phyloP scores from a whole-genome alignment of 768 basidiomycete species.

The Strobilomyces confusus region DNA sequence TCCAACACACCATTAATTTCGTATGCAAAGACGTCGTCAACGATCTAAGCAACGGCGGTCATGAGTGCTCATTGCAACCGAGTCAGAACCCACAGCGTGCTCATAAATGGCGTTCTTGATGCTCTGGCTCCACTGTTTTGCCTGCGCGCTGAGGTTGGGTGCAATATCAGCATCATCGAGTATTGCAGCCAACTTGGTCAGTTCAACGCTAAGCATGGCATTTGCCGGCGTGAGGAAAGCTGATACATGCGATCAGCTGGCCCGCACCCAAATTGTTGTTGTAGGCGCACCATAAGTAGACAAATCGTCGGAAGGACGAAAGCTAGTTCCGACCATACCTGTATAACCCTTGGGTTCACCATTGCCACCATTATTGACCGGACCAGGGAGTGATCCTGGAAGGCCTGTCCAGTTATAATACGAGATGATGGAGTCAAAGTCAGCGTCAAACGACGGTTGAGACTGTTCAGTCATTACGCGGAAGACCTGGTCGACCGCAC shows the following conservation, averaged over 20 bases:
- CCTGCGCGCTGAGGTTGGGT: slow-evolving; percentile 48
- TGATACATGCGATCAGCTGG: slow-evolving; percentile 23
- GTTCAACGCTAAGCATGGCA: slow-evolving; percentile 77
- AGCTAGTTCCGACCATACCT: slow-evolving; percentile 71
- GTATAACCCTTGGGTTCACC: slow-evolving; percentile 74
- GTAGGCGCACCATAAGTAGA: slow-evolving; percentile 52
- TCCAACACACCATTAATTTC: slow-evolving; percentile 59
- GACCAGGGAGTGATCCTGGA: slow-evolving; percentile 52
- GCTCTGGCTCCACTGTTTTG: slow-evolving; percentile 53
- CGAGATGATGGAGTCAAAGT: slow-evolving; percentile 72
- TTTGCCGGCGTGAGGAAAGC: slow-evolving; percentile 78
- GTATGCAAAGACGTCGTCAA: slow-evolving; percentile 68
- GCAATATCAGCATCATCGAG: slow-evolving; percentile 48
- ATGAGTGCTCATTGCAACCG: neutral
- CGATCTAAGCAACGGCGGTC: slow-evolving; percentile 38
- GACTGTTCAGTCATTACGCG: slow-evolving; percentile 76
- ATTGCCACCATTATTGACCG: slow-evolving; percentile 64
- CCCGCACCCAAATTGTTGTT: neutral
- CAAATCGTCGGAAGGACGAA: slow-evolving; percentile 73
- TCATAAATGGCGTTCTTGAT: slow-evolving; percentile 61
- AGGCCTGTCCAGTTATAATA: slow-evolving; percentile 84
- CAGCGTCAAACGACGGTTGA: slow-evolving; percentile 59
- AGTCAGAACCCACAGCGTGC: slow-evolving; percentile 42
- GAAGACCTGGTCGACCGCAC: slow-evolving; percentile 68
- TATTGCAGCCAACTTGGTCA: slow-evolving; percentile 55